Percentiles rank a stretch among this genome's conserved stretches.
phyloP scores from a whole-genome alignment of 2,329 filamentous ascomycete species.

The Sporothrix pseudoabietina region DNA sequence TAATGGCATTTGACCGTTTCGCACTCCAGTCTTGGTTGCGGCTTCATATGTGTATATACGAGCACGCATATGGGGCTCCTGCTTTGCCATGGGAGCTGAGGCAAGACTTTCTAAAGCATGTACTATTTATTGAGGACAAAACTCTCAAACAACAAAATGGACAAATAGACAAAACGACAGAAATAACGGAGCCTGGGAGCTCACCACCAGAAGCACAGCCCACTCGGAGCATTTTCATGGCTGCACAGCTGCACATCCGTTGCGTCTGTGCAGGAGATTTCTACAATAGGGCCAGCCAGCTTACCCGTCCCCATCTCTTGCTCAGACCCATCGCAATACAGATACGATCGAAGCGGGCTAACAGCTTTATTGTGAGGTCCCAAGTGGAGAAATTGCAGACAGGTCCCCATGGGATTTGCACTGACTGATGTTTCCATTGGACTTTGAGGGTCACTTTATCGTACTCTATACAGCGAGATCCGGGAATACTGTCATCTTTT shows the following conservation, averaged over 20 bases:
- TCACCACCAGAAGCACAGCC: neutral
- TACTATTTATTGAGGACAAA: neutral
- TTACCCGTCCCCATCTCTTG: neutral
- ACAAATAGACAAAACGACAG: neutral
- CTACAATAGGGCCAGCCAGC: slow-evolving; percentile 5
- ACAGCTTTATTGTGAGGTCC: neutral
- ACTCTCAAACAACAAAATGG: slow-evolving; percentile 18
- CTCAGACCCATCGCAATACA: neutral
- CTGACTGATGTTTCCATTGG: neutral
- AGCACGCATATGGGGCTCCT: neutral
- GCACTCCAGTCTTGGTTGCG: neutral
- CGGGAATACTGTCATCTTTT: neutral
- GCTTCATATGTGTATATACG: neutral
- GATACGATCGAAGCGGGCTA: neutral
- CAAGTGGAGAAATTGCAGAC: neutral
- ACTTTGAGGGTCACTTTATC: neutral
- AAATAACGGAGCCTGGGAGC: neutral
- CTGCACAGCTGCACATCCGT: neutral
- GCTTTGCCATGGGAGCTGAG: slow-evolving; percentile 20
- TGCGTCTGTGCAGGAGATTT: neutral
- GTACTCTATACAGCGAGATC: neutral
- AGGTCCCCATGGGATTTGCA: neutral
- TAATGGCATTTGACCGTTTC: neutral
- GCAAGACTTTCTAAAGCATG: slow-evolving; percentile 19
- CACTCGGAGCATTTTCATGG: slow-evolving; percentile 10